phyloP scores from a whole-genome alignment of 2,329 filamentous ascomycete genomes.

The Apiospora hydei region DNA sequence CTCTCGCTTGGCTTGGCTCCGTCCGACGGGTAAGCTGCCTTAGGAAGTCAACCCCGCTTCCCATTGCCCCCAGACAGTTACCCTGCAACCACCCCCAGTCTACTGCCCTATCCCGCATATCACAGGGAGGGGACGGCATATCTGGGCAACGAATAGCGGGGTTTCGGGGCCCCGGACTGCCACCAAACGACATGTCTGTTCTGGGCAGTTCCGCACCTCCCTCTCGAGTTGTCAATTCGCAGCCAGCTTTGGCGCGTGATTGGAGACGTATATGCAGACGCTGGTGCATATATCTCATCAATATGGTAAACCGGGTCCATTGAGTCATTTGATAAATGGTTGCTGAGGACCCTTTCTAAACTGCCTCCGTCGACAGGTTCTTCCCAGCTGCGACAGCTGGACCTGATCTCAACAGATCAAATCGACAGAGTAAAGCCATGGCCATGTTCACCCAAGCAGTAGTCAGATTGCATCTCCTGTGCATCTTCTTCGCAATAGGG shows the following conservation, averaged over 20 bases:
- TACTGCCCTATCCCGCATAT: not conserved
- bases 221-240: not conserved
- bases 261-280: not conserved
- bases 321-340: not conserved
- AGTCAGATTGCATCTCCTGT: constrained; percentile 53
- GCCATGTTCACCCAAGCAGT: constrained; percentile 43
- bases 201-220: not conserved
- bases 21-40: not conserved
- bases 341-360: not conserved
- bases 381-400: not conserved
- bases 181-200: not conserved
- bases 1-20: not conserved
- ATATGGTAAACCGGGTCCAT: not conserved
- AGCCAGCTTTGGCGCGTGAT: not conserved
- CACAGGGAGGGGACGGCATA: constrained; percentile 14
- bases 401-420: not conserved
- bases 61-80: not conserved
- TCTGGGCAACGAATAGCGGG: constrained; percentile 5
- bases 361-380: not conserved
- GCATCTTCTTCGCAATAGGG: constrained; percentile 61
- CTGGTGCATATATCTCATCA: not conserved
- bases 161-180: not conserved
- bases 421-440: constrained; percentile 27
- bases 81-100: not conserved
- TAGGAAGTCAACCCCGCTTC: constrained; percentile 12